phyloP scores from a whole-genome alignment of 768 basidiomycete species.

The Dioszegia crocea region DNA sequence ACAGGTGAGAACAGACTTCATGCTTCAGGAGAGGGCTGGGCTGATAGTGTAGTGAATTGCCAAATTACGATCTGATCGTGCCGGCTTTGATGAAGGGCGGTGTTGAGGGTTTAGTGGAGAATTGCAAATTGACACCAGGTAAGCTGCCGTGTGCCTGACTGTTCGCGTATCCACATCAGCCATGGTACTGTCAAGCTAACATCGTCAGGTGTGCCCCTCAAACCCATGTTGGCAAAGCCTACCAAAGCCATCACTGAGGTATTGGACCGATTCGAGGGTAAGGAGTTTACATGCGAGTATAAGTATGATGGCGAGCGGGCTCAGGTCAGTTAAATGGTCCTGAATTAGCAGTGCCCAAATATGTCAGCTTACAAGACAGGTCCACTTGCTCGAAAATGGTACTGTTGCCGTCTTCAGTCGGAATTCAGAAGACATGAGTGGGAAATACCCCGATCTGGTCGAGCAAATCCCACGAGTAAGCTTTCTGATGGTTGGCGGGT shows the following conservation, averaged over 20 bases:
- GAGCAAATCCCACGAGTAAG: conserved; percentile 80
- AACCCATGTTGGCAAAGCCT: conserved; percentile 98
- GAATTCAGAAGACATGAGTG: conserved; percentile 99
- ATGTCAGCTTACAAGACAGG: conserved; percentile 52
- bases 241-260: conserved; percentile 98
- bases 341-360: not conserved
- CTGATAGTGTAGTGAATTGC: conserved; percentile 66
- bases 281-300: conserved; percentile 96
- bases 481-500: conserved; percentile 19
- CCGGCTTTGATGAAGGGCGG: conserved; percentile 81
- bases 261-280: conserved; percentile 90
- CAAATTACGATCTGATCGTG: conserved; percentile 84
- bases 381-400: conserved; percentile 78
- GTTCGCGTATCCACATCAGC: too few species aligned
- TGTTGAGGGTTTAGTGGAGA: conserved; percentile 62
- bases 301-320: conserved; percentile 99
- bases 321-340: conserved; percentile 57
- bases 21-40: not conserved
- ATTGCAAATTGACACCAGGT: conserved; percentile 89
- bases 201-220: conserved; percentile 69
- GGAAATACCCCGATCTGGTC: conserved; percentile 97
- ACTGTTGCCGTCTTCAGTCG: conserved; percentile 87
- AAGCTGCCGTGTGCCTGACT: not conserved
- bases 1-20: conserved; percentile 64
- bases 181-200: conserved; percentile 2